A percentile compares a stretch with the other conserved stretches of the same genome.
phyloP scores from a whole-genome alignment of 352 stramenopile species.

The Nothophytophthora sp. region DNA sequence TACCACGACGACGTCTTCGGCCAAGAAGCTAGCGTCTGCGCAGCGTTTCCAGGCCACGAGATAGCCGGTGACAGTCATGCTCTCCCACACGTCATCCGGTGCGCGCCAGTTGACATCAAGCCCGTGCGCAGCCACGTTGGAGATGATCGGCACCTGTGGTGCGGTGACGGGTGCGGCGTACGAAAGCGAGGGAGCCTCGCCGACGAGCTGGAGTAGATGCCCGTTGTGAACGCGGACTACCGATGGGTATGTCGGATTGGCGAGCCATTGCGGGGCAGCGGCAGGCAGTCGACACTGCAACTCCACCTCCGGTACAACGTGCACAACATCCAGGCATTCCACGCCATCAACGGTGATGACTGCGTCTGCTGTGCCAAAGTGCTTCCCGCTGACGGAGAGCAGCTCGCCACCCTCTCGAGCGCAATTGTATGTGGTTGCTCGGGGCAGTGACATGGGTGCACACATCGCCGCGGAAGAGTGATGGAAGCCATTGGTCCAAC shows the following conservation, averaged over 20 bases:
- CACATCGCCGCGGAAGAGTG: slow-evolving; percentile 37
- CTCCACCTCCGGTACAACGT: slow-evolving; percentile 55
- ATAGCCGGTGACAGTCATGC: slow-evolving; percentile 87
- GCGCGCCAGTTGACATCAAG: slow-evolving; percentile 86
- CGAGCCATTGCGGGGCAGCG: slow-evolving; percentile 23
- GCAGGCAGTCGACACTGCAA: slow-evolving; percentile 81
- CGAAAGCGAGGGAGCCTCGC: slow-evolving; percentile 59
- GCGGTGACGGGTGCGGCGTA: slow-evolving; percentile 56
- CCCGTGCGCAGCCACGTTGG: slow-evolving; percentile 76
- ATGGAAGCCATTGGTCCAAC: slow-evolving; percentile 54
- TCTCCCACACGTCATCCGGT: slow-evolving; percentile 60
- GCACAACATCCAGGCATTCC: slow-evolving; percentile 66
- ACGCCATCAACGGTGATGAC: slow-evolving; percentile 72
- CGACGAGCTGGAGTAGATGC: slow-evolving; percentile 52
- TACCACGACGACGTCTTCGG: slow-evolving; percentile 41
- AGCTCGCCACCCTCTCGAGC: slow-evolving; percentile 49
- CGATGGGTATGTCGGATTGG: slow-evolving; percentile 42
- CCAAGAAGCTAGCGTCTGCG: slow-evolving; percentile 26
- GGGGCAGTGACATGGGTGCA: slow-evolving; percentile 43
- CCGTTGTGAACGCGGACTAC: slow-evolving; percentile 69
- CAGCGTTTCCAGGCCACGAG: slow-evolving; percentile 58
- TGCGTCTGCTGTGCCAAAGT: slow-evolving; percentile 70
- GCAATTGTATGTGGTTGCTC: slow-evolving; percentile 81
- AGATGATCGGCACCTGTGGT: slow-evolving; percentile 38
- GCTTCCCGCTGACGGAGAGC: slow-evolving; percentile 64